Evolutionary conservation across 106 monocot genomes (phyloP).

Genomic region (Dioscorea dumetorum): DNA sequence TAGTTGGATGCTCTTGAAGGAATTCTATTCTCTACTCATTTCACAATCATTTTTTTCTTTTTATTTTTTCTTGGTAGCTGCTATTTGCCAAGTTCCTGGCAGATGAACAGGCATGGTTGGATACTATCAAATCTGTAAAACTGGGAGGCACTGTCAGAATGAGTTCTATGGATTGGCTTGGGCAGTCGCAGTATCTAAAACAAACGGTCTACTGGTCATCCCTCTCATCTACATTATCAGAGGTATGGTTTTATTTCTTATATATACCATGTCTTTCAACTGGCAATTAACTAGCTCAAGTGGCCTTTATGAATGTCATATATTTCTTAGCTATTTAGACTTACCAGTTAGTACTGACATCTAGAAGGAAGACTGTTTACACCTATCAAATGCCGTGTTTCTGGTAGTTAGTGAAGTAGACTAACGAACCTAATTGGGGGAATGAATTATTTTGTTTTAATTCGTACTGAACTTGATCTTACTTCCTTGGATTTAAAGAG

Average conservation of each 20-base stretch:
- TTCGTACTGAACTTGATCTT: no score
- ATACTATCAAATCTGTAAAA: constrained; percentile 81
- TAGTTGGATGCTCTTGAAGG: no score
- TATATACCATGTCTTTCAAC: neutral
- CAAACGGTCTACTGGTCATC: constrained; percentile 77
- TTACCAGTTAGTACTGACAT: no score
- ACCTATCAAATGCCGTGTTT: no score
- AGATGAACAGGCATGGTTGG: constrained; percentile 94
- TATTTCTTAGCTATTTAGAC: no score
- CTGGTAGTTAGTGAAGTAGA: no score
- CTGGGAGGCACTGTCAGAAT: constrained; percentile 64
- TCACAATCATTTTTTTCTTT: neutral
- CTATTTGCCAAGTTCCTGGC: constrained; percentile 68
- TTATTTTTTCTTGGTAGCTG: constrained; percentile 45
- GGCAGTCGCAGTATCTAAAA: constrained; percentile 65
- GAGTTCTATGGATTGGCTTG: constrained; percentile 95
- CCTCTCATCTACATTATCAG: constrained; percentile 82
- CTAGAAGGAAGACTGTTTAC: no score
- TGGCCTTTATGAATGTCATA: neutral
- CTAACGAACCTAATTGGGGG: no score
- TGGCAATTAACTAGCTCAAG: neutral
- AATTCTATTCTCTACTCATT: no score
- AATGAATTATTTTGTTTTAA: no score
- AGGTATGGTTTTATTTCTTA: constrained; percentile 30
- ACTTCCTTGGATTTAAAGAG: no score